Evolutionary conservation across 208 protist genomes (phyloP).

Genomic region (Acanthamoeba triangularis): DNA sequence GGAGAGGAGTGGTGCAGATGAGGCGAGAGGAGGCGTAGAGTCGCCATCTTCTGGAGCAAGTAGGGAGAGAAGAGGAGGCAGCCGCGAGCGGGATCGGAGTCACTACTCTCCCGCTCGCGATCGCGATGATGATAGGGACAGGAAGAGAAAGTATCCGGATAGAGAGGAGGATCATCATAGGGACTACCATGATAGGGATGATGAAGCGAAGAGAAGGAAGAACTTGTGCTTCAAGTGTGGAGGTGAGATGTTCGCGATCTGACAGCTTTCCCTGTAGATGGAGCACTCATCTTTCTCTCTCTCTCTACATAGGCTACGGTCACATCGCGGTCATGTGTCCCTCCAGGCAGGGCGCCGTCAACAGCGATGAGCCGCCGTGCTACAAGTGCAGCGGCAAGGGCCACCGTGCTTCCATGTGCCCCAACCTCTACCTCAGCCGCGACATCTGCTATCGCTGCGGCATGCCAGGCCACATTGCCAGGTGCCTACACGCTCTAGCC

Average conservation of each 20-base stretch:
- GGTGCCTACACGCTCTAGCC: not conserved
- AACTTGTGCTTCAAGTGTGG: constrained; percentile 77
- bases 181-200: constrained; percentile 65
- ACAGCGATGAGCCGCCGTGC: constrained; percentile 75
- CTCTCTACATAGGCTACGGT: not conserved
- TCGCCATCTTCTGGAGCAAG: not conserved
- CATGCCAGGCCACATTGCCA: constrained; percentile 67
- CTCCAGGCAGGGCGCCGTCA: constrained; percentile 33
- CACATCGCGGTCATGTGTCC: constrained; percentile 75
- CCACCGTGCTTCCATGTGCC: constrained; percentile 49
- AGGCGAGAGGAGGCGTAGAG: constrained; percentile 1
- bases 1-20: constrained; percentile 37
- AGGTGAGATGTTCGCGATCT: constrained; percentile 32
- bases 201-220: constrained; percentile 74
- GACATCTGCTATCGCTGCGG: constrained; percentile 74
- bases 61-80: constrained; percentile 72
- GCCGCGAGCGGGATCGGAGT: constrained; percentile 47
- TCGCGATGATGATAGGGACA: constrained; percentile 36
- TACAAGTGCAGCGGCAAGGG: constrained; percentile 77
- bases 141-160: constrained; percentile 75
- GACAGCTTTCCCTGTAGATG: not conserved
- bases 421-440: constrained; percentile 73
- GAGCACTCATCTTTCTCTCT: not conserved
- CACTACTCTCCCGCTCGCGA: constrained; percentile 43
- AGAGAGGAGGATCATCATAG: constrained; percentile 45